Percentiles rank a stretch among this genome's conserved stretches.
phyloP scores from a whole-genome alignment of 176 grass and related monocot species.

The Carex myosuroides region DNA sequence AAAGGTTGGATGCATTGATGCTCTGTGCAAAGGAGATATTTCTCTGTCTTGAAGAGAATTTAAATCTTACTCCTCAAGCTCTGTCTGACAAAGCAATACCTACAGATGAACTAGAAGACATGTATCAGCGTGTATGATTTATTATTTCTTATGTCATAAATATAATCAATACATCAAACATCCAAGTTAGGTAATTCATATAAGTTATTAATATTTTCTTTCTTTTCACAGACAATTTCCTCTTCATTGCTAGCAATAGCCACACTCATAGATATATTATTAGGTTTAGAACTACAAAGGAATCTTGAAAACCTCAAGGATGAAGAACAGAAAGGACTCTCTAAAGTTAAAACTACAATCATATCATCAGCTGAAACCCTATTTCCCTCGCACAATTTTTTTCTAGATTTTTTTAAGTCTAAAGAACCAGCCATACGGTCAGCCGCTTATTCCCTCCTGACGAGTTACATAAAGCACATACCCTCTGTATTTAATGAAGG shows the following conservation, averaged over 20 bases:
- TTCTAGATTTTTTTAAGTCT: conserved; percentile 78
- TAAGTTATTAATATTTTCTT: conserved; percentile 3
- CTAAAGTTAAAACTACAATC: conserved; percentile 53
- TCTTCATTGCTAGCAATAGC: conserved; percentile 86
- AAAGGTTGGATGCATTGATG: conserved; percentile 94
- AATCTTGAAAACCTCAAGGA: conserved; percentile 32
- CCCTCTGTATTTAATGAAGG: conserved; percentile 69
- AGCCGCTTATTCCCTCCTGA: conserved; percentile 65
- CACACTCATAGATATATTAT: conserved; percentile 82
- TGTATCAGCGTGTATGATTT: conserved; percentile 80
- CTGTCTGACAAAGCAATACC: conserved; percentile 90
- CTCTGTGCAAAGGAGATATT: conserved; percentile 85
- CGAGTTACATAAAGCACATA: conserved; percentile 78
- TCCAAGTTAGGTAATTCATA: conserved; percentile 6
- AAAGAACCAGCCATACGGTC: conserved; percentile 53
- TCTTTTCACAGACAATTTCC: conserved; percentile 64
- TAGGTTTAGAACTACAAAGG: conserved; percentile 59
- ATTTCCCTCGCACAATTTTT: conserved; percentile 70
- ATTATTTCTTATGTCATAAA: conserved; percentile 5
- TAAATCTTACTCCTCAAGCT: conserved; percentile 75
- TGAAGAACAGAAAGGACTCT: conserved; percentile 48
- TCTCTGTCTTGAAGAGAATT: conserved; percentile 73
- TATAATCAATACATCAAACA: background rate
- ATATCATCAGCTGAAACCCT: conserved; percentile 63
- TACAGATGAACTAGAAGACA: conserved; percentile 86